phyloP scores from a whole-genome alignment of 768 basidiomycete genomes.

The Kwoniella newhampshirensis region DNA sequence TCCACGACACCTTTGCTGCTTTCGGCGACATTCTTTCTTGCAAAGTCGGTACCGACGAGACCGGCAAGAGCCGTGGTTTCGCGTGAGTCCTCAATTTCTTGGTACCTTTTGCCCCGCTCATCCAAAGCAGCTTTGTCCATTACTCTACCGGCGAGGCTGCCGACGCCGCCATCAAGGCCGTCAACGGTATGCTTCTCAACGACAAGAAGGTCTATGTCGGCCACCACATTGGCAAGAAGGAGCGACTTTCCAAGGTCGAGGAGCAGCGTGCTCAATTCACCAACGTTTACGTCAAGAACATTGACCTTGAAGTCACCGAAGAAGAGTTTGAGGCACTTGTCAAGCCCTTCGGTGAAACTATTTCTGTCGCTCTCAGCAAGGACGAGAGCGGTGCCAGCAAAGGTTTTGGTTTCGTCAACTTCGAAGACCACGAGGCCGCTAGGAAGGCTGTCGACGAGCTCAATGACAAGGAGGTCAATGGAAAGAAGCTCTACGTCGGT shows the following conservation, averaged over 20 bases:
- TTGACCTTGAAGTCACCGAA: conserved; percentile 77
- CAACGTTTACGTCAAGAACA: conserved; percentile 97
- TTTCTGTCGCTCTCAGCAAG: conserved; percentile 78
- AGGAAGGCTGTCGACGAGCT: conserved; percentile 83
- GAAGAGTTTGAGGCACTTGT: conserved; percentile 86
- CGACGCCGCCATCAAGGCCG: conserved; percentile 92
- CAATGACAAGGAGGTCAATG: conserved; percentile 78
- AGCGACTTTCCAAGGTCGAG: conserved; percentile 96
- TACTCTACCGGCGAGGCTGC: conserved; percentile 98
- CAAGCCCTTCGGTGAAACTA: conserved; percentile 71
- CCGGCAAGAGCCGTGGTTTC: conserved; percentile 93
- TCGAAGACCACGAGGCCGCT: conserved; percentile 85
- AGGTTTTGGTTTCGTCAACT: conserved; percentile 98
- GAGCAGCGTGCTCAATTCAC: conserved; percentile 97
- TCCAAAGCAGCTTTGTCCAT: conserved; percentile 73
- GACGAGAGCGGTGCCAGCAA: conserved; percentile 91
- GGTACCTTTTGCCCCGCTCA: neutral
- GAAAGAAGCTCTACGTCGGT: conserved; percentile 88
- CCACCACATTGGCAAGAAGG: conserved; percentile 95
- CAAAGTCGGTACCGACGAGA: conserved; percentile 97
- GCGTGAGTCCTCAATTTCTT: conserved; percentile 50
- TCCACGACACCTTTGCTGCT: conserved; percentile 98
- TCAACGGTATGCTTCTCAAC: conserved; percentile 98
- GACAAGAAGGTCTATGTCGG: conserved; percentile 99
- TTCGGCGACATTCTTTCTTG: conserved; percentile 98